Conservation (phyloP, 164 flowering plant genomes). For the Macadamia tetraphylla region DNA sequence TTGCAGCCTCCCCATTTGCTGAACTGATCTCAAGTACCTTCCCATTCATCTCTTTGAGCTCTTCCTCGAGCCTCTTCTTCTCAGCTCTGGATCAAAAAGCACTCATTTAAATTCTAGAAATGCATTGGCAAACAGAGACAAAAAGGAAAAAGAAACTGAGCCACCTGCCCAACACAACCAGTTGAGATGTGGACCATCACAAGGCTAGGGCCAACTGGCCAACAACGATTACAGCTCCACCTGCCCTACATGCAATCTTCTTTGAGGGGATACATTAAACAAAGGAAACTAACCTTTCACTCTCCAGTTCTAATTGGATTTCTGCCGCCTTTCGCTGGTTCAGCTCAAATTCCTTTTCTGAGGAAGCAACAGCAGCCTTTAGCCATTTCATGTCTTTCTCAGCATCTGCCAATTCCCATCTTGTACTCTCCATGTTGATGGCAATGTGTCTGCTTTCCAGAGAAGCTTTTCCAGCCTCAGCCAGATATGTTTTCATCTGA, state of each 20-base stretch:
- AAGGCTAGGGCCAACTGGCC: no score
- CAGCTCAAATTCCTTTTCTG: conserved; percentile 89
- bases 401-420: conserved; percentile 73
- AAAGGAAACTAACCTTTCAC: conserved; percentile 51
- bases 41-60: conserved; percentile 50
- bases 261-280: no score
- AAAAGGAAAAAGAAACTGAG: no score
- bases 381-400: conserved; percentile 95
- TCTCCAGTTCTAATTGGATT: conserved; percentile 43
- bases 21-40: conserved; percentile 53
- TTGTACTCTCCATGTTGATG: conserved; percentile 55
- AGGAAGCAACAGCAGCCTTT: conserved; percentile 56
- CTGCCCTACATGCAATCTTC: not conserved
- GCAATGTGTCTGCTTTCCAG: conserved; percentile 63
- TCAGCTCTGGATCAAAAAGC: conserved; percentile 40
- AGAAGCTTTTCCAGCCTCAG: conserved; percentile 51
- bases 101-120: conserved; percentile 3
- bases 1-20: conserved; percentile 75
- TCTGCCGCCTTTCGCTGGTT: conserved; percentile 50
- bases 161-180: not conserved
- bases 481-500: conserved; percentile 63
- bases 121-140: not conserved
- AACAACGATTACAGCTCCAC: not conserved
- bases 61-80: conserved; percentile 68
- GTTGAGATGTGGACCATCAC: not conserved